Evolutionary conservation across 2,329 filamentous ascomycete genomes (phyloP), one percentile per base, ranked within the genome.

Genomic region (Trichoderma sp.): DNA sequence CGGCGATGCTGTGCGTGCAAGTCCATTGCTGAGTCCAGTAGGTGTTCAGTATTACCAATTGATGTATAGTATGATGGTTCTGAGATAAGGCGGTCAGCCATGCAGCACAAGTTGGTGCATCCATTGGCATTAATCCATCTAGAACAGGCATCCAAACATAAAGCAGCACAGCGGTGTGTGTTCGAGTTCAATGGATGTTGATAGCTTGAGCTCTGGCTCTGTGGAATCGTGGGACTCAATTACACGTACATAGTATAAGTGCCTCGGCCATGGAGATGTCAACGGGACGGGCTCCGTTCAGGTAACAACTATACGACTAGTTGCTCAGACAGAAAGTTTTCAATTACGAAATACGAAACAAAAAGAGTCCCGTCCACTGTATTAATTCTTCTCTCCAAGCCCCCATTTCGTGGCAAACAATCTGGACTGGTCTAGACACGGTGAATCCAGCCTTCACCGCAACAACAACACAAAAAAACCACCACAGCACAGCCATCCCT

Each of bases 381-480:
- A n/a, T n/a, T n/a, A n/a, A n/a, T n/a, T n/a, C n/a, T n/a, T n/a
- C n/a, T n/a, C n/a, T n/a, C n/a, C n/a, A n/a, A n/a, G n/a, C n/a
- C n/a, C n/a, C n/a, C n/a, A n/a, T n/a, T n/a, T n/a, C n/a, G n/a
- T n/a, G n/a, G n/a, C n/a, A 39, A 45, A 35, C 5, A 19, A 35
- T 29, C 53, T 68, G 52, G 58, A 68, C 37, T 58, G 39, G 66
- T 63, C 57, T 53, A 64, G 66, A 45, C 66, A 58, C 66, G 58
- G 52, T 48, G 37, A 64, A 53, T n/a, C 17, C 52, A 58, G 35
- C 52, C 66, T 68, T 65, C 58, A 64, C 66, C 48, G 59, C 66
- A 63, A 68, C 54, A 60, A 37, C 27, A 9, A 35, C 39, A 48
- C 56, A 59, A 25, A 37, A 27, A 59, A 19, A 54, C 52, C 52